Evolutionary conservation across 768 basidiomycete species (phyloP).

Genomic region (Leccinum arenicola): DNA sequence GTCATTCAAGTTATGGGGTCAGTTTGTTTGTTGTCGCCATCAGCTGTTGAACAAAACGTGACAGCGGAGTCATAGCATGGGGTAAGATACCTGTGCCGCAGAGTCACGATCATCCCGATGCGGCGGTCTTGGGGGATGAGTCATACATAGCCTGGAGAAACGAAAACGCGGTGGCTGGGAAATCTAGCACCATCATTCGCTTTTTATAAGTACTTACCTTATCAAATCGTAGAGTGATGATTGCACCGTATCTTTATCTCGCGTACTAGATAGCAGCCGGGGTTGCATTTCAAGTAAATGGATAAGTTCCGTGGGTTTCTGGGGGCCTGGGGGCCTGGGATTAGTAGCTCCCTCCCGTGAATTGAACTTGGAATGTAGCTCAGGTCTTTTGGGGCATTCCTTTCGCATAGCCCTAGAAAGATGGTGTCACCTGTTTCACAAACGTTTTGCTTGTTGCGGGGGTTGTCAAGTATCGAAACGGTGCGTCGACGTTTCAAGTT

Average conservation of each 20-base stretch:
- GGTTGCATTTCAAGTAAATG: background rate
- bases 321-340: background rate
- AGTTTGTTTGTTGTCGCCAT: background rate
- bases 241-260: background rate
- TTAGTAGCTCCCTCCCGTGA: background rate
- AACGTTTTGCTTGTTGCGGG: background rate
- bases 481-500: background rate
- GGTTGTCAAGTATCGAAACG: background rate
- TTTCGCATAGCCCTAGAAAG: background rate
- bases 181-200: background rate
- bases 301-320: background rate
- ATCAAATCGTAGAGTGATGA: background rate
- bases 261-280: background rate
- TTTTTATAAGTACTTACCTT: background rate
- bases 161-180: background rate
- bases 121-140: background rate
- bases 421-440: slow-evolving; percentile 6
- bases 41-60: background rate
- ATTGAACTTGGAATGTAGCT: background rate
- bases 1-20: background rate
- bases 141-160: background rate
- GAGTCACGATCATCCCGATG: background rate
- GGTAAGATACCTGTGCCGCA: background rate
- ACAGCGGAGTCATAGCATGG: background rate
- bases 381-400: no score